phyloP scores from a whole-genome alignment of 225 moss, liverwort and hornwort species.

The Lunularia cruciata region DNA sequence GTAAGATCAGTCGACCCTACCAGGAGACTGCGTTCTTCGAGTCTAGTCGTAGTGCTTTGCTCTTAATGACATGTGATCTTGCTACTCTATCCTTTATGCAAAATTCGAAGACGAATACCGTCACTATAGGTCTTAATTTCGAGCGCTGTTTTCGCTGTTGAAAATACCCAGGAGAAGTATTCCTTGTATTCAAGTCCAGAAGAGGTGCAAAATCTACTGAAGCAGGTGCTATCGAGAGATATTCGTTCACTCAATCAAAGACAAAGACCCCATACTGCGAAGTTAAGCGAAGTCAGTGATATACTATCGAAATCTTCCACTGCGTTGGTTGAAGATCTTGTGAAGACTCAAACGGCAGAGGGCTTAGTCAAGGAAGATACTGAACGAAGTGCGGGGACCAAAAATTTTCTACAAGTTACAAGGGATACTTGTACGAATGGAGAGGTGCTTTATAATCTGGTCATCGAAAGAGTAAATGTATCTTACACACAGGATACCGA shows the following conservation, averaged over 20 bases:
- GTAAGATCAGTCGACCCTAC: too few relatives aligned
- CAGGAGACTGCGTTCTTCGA: too few relatives aligned
- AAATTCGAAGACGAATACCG: too few relatives aligned
- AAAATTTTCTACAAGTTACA: conserved; percentile 22
- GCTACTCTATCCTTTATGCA: neutral
- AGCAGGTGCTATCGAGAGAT: conserved; percentile 88
- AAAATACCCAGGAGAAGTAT: conserved; percentile 63
- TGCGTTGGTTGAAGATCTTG: too few relatives aligned
- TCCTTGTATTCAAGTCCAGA: conserved; percentile 71
- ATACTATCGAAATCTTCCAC: conserved; percentile 25
- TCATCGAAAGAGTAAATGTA: conserved; percentile 84
- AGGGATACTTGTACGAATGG: conserved; percentile 20
- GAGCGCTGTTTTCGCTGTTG: too few relatives aligned
- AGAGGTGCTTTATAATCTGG: conserved; percentile 82
- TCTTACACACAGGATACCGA: conserved; percentile 61
- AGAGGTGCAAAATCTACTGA: conserved; percentile 61
- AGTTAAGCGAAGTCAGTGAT: conserved; percentile 73
- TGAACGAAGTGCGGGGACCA: neutral
- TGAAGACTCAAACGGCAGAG: neutral
- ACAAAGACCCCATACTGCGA: conserved; percentile 80
- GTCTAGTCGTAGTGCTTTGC: too few relatives aligned
- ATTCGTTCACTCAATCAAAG: conserved; percentile 89
- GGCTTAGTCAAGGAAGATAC: neutral
- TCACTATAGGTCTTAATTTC: too few relatives aligned
- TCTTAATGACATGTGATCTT: neutral